Evolutionary conservation across 345 rosid species (phyloP).

Genomic region (Populus simonii): DNA sequence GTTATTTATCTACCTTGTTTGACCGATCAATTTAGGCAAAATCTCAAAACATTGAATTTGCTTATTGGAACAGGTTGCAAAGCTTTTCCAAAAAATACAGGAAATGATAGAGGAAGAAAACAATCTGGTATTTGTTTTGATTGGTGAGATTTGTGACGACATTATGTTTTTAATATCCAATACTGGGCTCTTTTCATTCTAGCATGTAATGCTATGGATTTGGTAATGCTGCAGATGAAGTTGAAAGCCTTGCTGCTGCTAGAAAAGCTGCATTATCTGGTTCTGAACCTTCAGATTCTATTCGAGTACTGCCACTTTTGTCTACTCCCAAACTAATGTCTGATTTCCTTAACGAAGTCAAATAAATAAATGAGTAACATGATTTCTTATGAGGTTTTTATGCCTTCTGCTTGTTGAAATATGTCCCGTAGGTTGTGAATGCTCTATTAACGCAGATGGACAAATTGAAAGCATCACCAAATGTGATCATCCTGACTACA

Average conservation of each 20-base stretch:
- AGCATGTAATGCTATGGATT: slow-evolving; percentile 16
- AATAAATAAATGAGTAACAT: background rate
- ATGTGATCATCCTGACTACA: slow-evolving; percentile 86
- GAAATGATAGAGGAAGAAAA: slow-evolving; percentile 99
- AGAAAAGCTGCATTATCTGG: slow-evolving; percentile 96
- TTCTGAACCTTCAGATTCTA: slow-evolving; percentile 98
- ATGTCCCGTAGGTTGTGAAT: slow-evolving; percentile 74
- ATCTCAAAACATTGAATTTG: background rate
- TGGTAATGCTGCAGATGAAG: slow-evolving; percentile 77
- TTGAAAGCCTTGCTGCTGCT: slow-evolving; percentile 98
- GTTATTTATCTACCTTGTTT: background rate
- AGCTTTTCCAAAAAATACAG: slow-evolving; percentile 96
- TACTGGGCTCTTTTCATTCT: slow-evolving; percentile 16
- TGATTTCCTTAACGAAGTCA: background rate
- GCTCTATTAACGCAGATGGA: slow-evolving; percentile 98
- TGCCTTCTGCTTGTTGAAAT: slow-evolving; percentile 15
- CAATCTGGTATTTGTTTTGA: slow-evolving; percentile 95
- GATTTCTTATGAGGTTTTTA: background rate
- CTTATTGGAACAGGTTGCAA: slow-evolving; percentile 62
- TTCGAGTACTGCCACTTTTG: slow-evolving; percentile 52
- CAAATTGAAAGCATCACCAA: slow-evolving; percentile 85
- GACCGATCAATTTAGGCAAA: background rate
- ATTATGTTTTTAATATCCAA: background rate
- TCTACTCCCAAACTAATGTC: slow-evolving; percentile 1
- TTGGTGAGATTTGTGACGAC: slow-evolving; percentile 62